phyloP scores from a whole-genome alignment of 805 yeast species.

The Monosporozyma yasuniensis region DNA sequence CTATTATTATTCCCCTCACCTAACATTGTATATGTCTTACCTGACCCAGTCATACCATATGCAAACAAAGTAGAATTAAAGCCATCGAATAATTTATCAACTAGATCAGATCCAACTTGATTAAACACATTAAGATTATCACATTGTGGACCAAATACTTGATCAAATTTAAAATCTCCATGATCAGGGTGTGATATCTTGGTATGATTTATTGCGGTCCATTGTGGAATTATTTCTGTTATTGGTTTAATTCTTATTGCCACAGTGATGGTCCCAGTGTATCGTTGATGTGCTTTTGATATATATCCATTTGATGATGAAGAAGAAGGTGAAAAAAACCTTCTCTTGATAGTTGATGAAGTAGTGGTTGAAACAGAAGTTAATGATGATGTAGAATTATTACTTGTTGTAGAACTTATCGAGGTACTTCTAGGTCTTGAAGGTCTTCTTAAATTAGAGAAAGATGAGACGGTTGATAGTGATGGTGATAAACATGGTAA shows the following conservation, averaged over 20 bases:
- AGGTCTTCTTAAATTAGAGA: slow-evolving; percentile 1
- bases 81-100: slow-evolving; percentile 54
- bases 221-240: slow-evolving; percentile 1
- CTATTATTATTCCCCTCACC: slow-evolving; percentile 35
- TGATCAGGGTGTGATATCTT: slow-evolving; percentile 47
- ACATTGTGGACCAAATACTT: slow-evolving; percentile 55
- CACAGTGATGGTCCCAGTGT: slow-evolving; percentile 3
- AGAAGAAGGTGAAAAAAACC: background rate
- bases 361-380: background rate
- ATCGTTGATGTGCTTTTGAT: background rate
- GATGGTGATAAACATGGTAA: slow-evolving; percentile 1
- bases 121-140: slow-evolving; percentile 58
- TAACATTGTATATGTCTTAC: slow-evolving; percentile 82
- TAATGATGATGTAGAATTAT: background rate
- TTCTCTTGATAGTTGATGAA: slow-evolving; percentile 1
- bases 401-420: slow-evolving; percentile 1
- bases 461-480: background rate
- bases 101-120: slow-evolving; percentile 44
- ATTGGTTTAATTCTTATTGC: slow-evolving; percentile 3
- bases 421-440: slow-evolving; percentile 1
- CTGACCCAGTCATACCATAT: slow-evolving; percentile 91
- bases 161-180: slow-evolving; percentile 66
- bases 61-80: slow-evolving; percentile 87
- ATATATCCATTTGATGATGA: background rate
- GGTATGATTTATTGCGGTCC: slow-evolving; percentile 21